Base-by-base conservation (phyloP, 164 flowering plant species). In the Vitis amurensis region DNA sequence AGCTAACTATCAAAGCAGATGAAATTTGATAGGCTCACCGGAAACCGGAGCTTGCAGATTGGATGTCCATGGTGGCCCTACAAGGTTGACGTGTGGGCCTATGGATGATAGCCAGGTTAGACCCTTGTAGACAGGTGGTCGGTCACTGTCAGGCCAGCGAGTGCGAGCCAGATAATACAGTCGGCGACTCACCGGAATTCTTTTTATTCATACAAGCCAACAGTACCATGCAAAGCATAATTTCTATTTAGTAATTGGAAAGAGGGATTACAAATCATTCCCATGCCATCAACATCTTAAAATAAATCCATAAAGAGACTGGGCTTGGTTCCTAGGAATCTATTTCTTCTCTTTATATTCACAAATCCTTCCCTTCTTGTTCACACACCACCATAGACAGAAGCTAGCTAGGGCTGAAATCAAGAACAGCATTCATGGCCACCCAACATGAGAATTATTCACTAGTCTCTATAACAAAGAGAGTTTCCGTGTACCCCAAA, bases 401-500 rank as follows among this genome's bases (percentile, higher is more conserved):
- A 31, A 31, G 44, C 44, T 31, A 23, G 27, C 27, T 23, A 23
- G 27, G 44, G 7, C 7, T 0, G 10, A 64, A 29, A 9, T 55
- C 60, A 64, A 50, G 50, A 27, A 0, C n/a, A 51, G 3, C 55
- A 1, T 17, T 31, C 61, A 81, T 79, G 84, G 84, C 84, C 11
- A 60, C 68, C 11, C 63, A 68, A 50, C 71, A 73, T 16, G 60
- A 44, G 9, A 59, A 48, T 65, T 3, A 15, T 59, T 67, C 65
- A 60, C 19, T 30, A 27, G 79, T 82, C 76, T 55, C 71, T 31
- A 51, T 74, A 23, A 80, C 72, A 17, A 84, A 76, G 67, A 74
- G 75, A 31, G 52, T 73, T 13, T 15, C 74, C 12, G 88, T 85
- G 8, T 67, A 64, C 64, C 82, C 88, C 37, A 81, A 78, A 71